Base-by-base conservation (phyloP, 179 eudicot species). In the Silene noctiflora region DNA sequence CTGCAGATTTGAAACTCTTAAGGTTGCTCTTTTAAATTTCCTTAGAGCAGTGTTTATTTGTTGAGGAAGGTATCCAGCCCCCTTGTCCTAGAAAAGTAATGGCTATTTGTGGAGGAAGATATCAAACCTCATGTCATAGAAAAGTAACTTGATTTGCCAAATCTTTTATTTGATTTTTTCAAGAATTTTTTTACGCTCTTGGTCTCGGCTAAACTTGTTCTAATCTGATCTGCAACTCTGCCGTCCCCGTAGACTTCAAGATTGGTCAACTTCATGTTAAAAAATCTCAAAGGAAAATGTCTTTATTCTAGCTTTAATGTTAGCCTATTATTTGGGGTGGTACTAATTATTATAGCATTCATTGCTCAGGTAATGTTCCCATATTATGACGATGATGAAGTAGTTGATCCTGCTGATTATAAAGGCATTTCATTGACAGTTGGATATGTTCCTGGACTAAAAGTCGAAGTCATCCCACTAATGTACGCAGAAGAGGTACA, bases 401-500 rank as follows among this genome's bases (percentile, higher is more conserved):
- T 14, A 11, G 44, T 21, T 79, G 59, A 71, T 62, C 60, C 20
- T 46, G 44, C 62, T 56, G 69, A 42, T 11, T 27, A 56, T 55
- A 69, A 68, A 55, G 94, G 96, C 25, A 65, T 94, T 68, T 72
- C 87, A 31, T 83, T 94, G 84, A 88, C 91, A 6, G 81, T 94
- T 82, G 98, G 96, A 73, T 89, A 83, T 87, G 39, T 94, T 62
- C 98, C 98, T 7, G 97, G 98, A 62, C 48, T 94, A 67, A 90
- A 84, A 78, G 94, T 88, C 73, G 80, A 78, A 81, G 73, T 74
- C 35, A 74, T 94, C 61, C 87, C 96, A 48, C 80, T 90, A 17
- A 24, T 78, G 11, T 39, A 46, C 11, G 1, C 53, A 24, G 27
- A 48, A 21, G 66, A 81, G 90, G 93, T 89, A 82, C 70, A 67